phyloP scores from a whole-genome alignment of 2,329 filamentous ascomycete species.

The Apiospora aurea region DNA sequence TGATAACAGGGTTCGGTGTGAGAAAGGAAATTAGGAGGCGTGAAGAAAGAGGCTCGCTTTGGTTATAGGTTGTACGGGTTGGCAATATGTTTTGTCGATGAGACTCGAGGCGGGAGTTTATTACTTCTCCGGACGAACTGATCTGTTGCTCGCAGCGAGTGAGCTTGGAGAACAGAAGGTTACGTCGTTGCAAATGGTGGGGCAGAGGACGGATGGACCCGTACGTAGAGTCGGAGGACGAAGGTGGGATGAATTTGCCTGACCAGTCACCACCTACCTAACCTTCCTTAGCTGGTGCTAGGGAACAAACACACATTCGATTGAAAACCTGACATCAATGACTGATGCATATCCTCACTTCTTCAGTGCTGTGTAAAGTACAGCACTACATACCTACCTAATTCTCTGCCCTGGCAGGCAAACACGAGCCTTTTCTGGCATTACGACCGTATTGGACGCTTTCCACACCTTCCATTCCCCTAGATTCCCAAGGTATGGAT shows the following conservation, averaged over 20 bases:
- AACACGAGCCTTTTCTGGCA: too few species aligned
- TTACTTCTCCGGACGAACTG: not conserved
- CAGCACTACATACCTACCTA: not conserved
- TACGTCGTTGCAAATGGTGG: slow-evolving; percentile 19
- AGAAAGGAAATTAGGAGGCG: not conserved
- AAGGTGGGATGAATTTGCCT: slow-evolving; percentile 19
- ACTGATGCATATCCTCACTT: not conserved
- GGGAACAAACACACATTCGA: not conserved
- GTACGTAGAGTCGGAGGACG: slow-evolving; percentile 12
- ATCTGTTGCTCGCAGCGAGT: slow-evolving; percentile 6
- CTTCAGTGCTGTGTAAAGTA: not conserved
- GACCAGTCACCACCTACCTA: too few species aligned
- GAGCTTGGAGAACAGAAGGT: slow-evolving; percentile 12
- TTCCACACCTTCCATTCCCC: not conserved
- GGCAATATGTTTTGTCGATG: not conserved
- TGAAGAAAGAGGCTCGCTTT: not conserved
- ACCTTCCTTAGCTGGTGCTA: not conserved
- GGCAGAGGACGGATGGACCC: slow-evolving; percentile 6
- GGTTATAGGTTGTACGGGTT: not conserved
- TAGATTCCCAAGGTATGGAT: not conserved
- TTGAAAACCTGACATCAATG: not conserved
- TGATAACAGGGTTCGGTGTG: not conserved
- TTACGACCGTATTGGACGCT: not conserved
- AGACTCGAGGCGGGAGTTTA: not conserved
- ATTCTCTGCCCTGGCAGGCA: not conserved